These are phyloP conservation scores for Vaccinium darrowii DNA, from an alignment of 148 eudicot genomes.

Conservation along the genomic window DNA sequence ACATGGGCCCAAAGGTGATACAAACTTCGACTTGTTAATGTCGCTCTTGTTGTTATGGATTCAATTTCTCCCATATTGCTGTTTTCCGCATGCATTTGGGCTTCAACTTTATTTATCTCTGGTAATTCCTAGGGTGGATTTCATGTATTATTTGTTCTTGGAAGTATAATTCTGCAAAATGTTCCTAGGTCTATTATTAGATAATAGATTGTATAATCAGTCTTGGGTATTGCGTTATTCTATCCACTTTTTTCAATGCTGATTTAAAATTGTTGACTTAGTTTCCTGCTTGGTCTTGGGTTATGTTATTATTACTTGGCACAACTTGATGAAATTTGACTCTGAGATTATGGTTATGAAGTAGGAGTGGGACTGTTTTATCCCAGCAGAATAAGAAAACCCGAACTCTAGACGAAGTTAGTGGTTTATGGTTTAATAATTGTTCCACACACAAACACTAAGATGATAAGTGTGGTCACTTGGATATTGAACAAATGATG, in stretches of 20 bases:
- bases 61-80: not conserved
- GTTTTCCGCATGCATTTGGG: too few species aligned
- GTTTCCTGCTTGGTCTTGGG: not conserved
- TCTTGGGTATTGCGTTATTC: not conserved
- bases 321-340: not conserved
- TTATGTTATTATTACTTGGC: not conserved
- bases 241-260: not conserved
- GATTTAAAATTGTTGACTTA: not conserved
- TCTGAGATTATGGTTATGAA: not conserved
- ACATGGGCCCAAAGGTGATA: conserved; percentile 44
- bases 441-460: not conserved
- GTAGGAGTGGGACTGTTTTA: not conserved
- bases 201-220: not conserved
- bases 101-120: too few species aligned
- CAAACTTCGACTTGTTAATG: not conserved
- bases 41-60: not conserved
- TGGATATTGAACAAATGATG: not conserved
- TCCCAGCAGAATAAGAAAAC: not conserved
- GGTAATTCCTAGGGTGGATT: too few species aligned
- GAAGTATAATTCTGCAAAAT: not conserved
- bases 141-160: conserved; percentile 2
- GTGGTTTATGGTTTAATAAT: not conserved
- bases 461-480: not conserved
- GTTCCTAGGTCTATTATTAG: not conserved
- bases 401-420: not conserved